Base-by-base conservation (phyloP, 1,139 yeast species). In the Pichia sp. region DNA sequence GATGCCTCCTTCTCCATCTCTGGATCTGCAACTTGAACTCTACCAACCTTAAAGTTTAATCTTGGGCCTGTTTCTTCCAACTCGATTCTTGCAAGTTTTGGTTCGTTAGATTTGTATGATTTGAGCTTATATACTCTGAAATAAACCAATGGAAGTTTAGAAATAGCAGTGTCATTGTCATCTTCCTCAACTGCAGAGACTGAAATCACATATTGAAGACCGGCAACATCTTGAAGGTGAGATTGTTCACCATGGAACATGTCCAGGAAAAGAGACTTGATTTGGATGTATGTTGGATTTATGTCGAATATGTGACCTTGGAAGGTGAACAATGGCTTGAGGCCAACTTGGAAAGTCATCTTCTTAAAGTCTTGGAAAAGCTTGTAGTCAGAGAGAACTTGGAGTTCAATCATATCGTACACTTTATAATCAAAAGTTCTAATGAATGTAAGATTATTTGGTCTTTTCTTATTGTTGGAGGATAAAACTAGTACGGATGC, bases 41-140 rank as follows among this genome's bases (percentile, higher is more conserved):
- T 75, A 34, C 98, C 98, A 45, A 91, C 73, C 51, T 81, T 78
- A 63, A 91, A 91, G 56, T 91, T 97, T 41, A 93, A 71, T 51
- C 98, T 73, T 39, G 99, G 99, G 1, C 99, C 99, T 49, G 86
- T 81, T 62, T 91, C 99, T 43, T 83, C 94, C 35, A 91, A 66
- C 62, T 91, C 98, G 22, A 91, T 88, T 57, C 98, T 73, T 37
- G 98, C 98, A 38, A 86, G 70, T 57, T 84, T 86, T 54, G 91
- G 94, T 33, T 86, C 91, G 22, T 62, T 58, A 45, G 88, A 78
- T 57, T 72, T 77, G 59, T 62, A 81, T 4, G 97, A 78, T 57
- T 81, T 84, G 50, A 93, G 65, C 54, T 81, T 77, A 61, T 91
- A 91, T 19, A 87, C 96, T 62, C 99, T 76, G 71, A 91, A 88